Conservation (phyloP, 106 monocot genomes). For the Triglochin maritima region DNA sequence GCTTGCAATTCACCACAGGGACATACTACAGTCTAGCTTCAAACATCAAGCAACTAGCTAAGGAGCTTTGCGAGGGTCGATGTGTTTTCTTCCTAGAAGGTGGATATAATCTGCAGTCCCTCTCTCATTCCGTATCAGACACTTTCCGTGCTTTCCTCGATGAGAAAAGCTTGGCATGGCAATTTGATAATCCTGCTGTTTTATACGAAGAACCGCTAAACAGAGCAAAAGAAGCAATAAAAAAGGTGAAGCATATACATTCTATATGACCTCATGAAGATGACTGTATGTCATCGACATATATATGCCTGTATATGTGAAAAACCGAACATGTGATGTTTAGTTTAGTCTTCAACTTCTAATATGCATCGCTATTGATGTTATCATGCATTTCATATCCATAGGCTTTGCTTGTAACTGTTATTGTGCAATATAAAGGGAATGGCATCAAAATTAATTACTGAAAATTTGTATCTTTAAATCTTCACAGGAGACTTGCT, state of each 20-base stretch:
- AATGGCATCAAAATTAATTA: too few relatives aligned
- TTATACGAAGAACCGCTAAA: conserved; percentile 52
- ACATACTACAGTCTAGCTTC: conserved; percentile 86
- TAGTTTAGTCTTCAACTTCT: too few relatives aligned
- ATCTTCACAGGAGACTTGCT: too few relatives aligned
- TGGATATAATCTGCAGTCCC: conserved; percentile 88
- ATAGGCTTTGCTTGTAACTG: too few relatives aligned
- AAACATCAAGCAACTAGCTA: conserved; percentile 57
- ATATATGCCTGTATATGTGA: too few relatives aligned
- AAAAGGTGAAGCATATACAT: conserved; percentile 53
- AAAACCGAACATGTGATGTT: too few relatives aligned
- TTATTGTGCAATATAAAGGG: too few relatives aligned
- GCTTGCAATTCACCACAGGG: conserved; percentile 79
- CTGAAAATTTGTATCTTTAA: too few relatives aligned
- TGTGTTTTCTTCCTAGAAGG: conserved; percentile 87
- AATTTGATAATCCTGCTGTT: conserved; percentile 60
- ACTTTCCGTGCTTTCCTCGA: conserved; percentile 72
- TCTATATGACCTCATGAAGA: conserved; percentile 13
- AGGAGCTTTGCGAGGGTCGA: conserved; percentile 52
- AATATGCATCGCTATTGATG: too few relatives aligned
- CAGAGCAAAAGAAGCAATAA: conserved; percentile 52
- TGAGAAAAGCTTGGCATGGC: conserved; percentile 60
- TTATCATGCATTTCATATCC: too few relatives aligned
- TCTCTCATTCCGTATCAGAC: conserved; percentile 78
- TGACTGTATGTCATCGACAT: too few relatives aligned